Evolutionary conservation across 495 filamentous ascomycete genomes (phyloP).

Genomic region (Trichodelitschia bisporula): DNA sequence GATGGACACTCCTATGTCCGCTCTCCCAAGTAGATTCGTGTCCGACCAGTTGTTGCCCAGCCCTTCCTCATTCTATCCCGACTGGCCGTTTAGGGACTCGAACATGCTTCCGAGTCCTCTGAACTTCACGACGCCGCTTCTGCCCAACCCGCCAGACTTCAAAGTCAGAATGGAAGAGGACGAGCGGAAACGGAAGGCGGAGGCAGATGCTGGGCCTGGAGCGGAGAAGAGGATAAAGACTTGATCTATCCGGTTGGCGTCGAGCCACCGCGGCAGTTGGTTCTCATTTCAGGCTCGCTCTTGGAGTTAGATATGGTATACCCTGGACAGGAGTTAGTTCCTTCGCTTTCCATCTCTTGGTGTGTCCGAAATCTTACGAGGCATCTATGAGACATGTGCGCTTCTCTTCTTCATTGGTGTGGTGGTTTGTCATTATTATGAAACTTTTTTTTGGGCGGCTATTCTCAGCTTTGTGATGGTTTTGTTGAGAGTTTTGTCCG

Average conservation of each 20-base stretch:
- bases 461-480: background rate
- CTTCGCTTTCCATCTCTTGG: too few relatives aligned
- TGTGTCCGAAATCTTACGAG: too few relatives aligned
- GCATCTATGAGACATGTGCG: too few relatives aligned
- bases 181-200: constrained; percentile 18
- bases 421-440: too few relatives aligned
- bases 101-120: constrained; percentile 78
- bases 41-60: constrained; percentile 63
- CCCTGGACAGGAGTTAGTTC: too few relatives aligned
- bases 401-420: too few relatives aligned
- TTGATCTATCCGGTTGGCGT: background rate
- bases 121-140: constrained; percentile 74
- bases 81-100: constrained; percentile 57
- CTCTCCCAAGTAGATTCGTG: constrained; percentile 75
- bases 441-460: background rate
- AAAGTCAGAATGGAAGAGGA: constrained; percentile 17
- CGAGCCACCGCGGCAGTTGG: too few relatives aligned
- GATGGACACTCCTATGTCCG: constrained; percentile 94
- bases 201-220: constrained; percentile 8
- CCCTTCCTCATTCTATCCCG: constrained; percentile 74
- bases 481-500: background rate
- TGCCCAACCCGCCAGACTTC: constrained; percentile 24
- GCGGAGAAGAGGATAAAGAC: constrained; percentile 7
- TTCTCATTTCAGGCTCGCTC: too few relatives aligned
- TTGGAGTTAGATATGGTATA: too few relatives aligned